A percentile compares a stretch with the other conserved stretches of the same genome.
These are phyloP conservation scores for Apiotrichum akiyoshidainum DNA, from an alignment of 1,284 basidiomycete species.

Conservation along the genomic window DNA sequence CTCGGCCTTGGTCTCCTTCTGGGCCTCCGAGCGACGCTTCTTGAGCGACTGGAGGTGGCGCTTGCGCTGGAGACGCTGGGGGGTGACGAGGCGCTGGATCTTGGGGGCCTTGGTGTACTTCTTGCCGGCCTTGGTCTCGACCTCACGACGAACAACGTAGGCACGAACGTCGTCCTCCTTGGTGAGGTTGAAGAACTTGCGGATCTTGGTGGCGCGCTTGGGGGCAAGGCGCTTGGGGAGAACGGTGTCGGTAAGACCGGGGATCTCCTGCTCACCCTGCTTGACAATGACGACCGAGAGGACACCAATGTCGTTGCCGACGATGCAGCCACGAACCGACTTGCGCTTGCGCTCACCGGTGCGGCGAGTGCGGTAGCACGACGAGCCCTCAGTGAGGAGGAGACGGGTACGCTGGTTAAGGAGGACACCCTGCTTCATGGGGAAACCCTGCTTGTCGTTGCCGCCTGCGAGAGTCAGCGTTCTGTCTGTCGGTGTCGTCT, in stretches of 20 bases:
- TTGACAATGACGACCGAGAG: constrained; percentile 94
- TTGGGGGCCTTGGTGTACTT: constrained; percentile 92
- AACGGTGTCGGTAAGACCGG: constrained; percentile 87
- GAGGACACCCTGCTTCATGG: constrained; percentile 98
- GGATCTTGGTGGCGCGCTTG: constrained; percentile 85
- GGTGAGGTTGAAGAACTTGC: constrained; percentile 94
- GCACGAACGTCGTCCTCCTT: constrained; percentile 99
- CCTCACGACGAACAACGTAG: constrained; percentile 86
- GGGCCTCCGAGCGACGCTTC: constrained; percentile 79
- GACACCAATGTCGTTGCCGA: constrained; percentile 93
- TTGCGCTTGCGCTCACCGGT: constrained; percentile 97
- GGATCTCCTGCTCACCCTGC: constrained; percentile 89
- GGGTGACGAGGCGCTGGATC: constrained; percentile 79
- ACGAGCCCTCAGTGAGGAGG: constrained; percentile 92
- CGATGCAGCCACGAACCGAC: constrained; percentile 96
- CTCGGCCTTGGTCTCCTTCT: constrained; percentile 93
- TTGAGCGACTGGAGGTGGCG: constrained; percentile 88
- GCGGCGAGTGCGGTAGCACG: constrained; percentile 93
- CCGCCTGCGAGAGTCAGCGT: constrained; percentile 27
- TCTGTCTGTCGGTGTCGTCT: neutral
- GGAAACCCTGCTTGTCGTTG: constrained; percentile 53
- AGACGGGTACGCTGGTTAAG: constrained; percentile 90
- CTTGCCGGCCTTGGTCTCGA: constrained; percentile 92
- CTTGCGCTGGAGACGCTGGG: constrained; percentile 91
- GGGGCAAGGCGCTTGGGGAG: constrained; percentile 88